Evolutionary conservation across 441 rosid species (phyloP).

Genomic region (Arabidopsis hybrid): DNA sequence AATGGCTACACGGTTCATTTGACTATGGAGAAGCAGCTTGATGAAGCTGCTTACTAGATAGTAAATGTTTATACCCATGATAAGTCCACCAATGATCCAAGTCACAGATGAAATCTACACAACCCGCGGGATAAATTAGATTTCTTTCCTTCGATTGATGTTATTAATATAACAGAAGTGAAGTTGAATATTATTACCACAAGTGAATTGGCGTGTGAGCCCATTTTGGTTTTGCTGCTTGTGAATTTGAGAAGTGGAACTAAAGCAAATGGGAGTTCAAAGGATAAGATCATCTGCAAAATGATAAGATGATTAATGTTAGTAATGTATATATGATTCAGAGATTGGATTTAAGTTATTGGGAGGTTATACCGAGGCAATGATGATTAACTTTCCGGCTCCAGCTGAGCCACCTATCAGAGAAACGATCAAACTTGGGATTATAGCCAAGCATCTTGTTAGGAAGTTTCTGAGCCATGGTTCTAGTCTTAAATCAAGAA

Average conservation of each 20-base stretch:
- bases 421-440: conserved; percentile 90
- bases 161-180: background rate
- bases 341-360: conserved; percentile 2
- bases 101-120: conserved; percentile 69
- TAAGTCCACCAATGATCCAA: conserved; percentile 77
- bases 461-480: conserved; percentile 87
- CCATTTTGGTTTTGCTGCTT: conserved; percentile 91
- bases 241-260: conserved; percentile 97
- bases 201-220: conserved; percentile 59
- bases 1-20: conserved; percentile 50
- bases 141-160: background rate
- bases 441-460: conserved; percentile 87
- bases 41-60: conserved; percentile 67
- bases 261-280: conserved; percentile 94
- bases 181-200: conserved; percentile 25
- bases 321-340: conserved; percentile 4
- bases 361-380: conserved; percentile 71
- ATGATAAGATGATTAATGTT: background rate
- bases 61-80: conserved; percentile 89
- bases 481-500: conserved; percentile 71
- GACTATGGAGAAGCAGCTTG: conserved; percentile 62
- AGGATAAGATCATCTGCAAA: conserved; percentile 91
- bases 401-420: conserved; percentile 91
- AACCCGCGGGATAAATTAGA: background rate
- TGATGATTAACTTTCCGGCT: conserved; percentile 86